These are phyloP conservation scores for Jatropha multifida DNA, from an alignment of 441 rosid species.

Conservation along the genomic window DNA sequence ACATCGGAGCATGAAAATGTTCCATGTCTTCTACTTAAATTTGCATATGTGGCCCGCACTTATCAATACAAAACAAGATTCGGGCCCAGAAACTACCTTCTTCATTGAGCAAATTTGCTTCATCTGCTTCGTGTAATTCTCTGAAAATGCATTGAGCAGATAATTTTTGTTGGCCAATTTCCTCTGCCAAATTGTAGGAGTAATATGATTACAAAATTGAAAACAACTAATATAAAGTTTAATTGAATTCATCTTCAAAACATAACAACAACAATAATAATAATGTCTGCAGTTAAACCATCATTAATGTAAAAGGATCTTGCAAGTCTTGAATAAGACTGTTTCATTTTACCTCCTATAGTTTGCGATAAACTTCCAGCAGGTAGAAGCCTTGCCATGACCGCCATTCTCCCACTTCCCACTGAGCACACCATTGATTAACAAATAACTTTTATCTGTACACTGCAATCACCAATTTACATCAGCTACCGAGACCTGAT, in stretches of 20 bases:
- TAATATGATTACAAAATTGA: conserved; percentile 8
- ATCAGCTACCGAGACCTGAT: not conserved
- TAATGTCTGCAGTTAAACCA: not conserved
- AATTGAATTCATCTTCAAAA: not conserved
- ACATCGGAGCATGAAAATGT: not conserved
- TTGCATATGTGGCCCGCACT: not conserved
- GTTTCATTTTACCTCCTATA: conserved; percentile 30
- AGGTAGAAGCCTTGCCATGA: conserved; percentile 59
- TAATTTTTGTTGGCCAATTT: conserved; percentile 39
- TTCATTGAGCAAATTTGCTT: conserved; percentile 66
- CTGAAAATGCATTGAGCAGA: conserved; percentile 38
- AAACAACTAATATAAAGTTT: not conserved
- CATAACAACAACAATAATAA: no score
- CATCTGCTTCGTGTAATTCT: conserved; percentile 59
- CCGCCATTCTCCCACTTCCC: conserved; percentile 60
- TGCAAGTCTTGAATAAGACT: not conserved
- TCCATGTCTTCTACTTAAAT: not conserved
- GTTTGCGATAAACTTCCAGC: conserved; percentile 37
- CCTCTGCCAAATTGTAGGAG: conserved; percentile 34
- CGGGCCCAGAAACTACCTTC: conserved; percentile 37
- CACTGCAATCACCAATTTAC: conserved; percentile 12
- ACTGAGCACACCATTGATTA: conserved; percentile 61
- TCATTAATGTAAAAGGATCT: not conserved
- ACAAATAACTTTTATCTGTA: conserved; percentile 21
- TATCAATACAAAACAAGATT: not conserved